These are phyloP conservation scores for Panicum virgatum DNA, from an alignment of 202 grass and related monocot genomes.

Conservation along the genomic window DNA sequence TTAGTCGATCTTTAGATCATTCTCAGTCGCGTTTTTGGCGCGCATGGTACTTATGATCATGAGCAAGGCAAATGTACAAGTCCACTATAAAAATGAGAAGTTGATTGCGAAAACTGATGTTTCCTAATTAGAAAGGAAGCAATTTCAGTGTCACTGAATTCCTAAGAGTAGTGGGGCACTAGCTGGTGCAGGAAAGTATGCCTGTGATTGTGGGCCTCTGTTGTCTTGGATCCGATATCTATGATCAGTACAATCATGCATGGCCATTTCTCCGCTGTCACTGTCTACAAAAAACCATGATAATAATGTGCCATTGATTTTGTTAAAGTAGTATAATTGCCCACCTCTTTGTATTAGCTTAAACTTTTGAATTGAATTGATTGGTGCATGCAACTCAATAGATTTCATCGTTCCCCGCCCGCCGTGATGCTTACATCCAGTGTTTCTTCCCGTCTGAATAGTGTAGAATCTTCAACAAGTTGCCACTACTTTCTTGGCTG, in stretches of 20 bases:
- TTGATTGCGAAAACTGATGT: neutral
- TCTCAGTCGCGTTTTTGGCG: neutral
- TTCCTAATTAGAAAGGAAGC: conserved; percentile 7
- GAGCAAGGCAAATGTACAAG: too few relatives aligned
- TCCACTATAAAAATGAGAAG: neutral
- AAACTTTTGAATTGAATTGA: too few relatives aligned
- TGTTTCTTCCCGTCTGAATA: neutral
- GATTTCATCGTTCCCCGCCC: neutral
- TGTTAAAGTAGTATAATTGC: too few relatives aligned
- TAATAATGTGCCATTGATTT: neutral
- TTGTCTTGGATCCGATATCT: neutral
- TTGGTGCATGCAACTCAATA: too few relatives aligned
- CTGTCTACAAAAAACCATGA: neutral
- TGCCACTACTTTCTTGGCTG: neutral
- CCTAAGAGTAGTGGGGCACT: conserved; percentile 21
- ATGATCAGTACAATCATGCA: neutral
- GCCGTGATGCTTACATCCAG: neutral
- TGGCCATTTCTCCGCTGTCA: conserved; percentile 3
- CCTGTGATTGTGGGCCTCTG: neutral
- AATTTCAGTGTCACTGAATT: neutral
- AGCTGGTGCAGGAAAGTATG: neutral
- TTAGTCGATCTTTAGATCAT: neutral
- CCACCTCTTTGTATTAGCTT: too few relatives aligned
- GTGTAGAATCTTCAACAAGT: neutral
- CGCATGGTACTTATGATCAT: neutral